These are phyloP conservation scores for Citrullus mucosospermus DNA, from an alignment of 306 rosid genomes.

Conservation along the genomic window DNA sequence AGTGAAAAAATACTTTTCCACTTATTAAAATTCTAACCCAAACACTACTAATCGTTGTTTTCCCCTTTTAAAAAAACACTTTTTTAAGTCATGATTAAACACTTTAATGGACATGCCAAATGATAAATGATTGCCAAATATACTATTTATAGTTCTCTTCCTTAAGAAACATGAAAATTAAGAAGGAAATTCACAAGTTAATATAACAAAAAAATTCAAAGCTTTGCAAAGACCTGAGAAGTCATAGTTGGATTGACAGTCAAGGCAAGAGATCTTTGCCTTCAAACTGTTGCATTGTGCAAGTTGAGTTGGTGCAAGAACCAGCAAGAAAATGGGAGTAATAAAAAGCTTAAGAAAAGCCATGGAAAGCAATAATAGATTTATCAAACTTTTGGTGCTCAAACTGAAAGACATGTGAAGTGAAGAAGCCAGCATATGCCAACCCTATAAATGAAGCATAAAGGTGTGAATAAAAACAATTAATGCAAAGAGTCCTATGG, in stretches of 20 bases:
- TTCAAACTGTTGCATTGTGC: neutral
- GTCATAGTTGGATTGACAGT: neutral
- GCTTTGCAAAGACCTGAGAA: neutral
- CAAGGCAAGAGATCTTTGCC: constrained; percentile 5
- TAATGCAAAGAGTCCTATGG: neutral
- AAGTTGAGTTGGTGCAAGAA: neutral
- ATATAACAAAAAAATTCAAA: neutral
- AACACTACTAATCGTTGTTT: too few relatives aligned
- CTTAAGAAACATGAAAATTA: too few relatives aligned
- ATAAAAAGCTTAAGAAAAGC: neutral
- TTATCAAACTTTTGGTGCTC: neutral
- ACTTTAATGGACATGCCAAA: too few relatives aligned
- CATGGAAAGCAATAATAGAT: neutral
- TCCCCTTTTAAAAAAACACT: too few relatives aligned
- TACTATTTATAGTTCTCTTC: too few relatives aligned
- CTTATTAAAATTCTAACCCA: too few relatives aligned
- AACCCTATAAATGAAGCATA: neutral
- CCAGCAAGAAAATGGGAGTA: neutral
- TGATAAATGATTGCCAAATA: too few relatives aligned
- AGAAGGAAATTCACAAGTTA: neutral
- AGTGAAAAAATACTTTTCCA: too few relatives aligned
- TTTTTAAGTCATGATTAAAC: too few relatives aligned
- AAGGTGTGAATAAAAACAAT: neutral
- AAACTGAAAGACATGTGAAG: neutral
- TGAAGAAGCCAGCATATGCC: neutral